Evolutionary conservation across 78 protist genomes (phyloP).

Genomic region (Planoprotostelium fungivorum): DNA sequence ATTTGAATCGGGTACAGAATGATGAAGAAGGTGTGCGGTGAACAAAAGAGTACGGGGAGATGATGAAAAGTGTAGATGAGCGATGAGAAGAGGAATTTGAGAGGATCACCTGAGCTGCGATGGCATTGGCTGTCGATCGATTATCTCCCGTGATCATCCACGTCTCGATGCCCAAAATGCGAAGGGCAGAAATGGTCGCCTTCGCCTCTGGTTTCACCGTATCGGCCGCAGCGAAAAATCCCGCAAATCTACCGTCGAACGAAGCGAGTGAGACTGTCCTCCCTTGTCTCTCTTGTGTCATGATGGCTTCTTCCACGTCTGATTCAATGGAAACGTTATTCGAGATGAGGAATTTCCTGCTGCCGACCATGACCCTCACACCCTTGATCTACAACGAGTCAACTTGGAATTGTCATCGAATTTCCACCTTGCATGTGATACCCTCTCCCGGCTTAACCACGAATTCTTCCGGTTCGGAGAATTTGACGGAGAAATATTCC

Average conservation of each 20-base stretch:
- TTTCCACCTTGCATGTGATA: constrained; percentile 3
- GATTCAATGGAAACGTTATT: background rate
- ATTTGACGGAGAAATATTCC: background rate
- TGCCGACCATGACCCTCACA: constrained; percentile 33
- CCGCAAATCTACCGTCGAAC: constrained; percentile 28
- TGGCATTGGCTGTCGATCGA: constrained; percentile 54
- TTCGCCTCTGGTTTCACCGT: constrained; percentile 71
- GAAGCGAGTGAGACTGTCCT: constrained; percentile 59
- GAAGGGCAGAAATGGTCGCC: constrained; percentile 38
- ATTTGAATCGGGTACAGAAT: too few relatives aligned
- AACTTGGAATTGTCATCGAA: background rate
- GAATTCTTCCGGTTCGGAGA: constrained; percentile 8
- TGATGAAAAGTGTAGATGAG: too few relatives aligned
- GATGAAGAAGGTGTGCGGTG: too few relatives aligned
- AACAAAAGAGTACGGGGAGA: too few relatives aligned
- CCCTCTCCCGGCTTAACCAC: constrained; percentile 55
- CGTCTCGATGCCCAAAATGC: constrained; percentile 23
- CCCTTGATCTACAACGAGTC: background rate
- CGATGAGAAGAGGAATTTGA: too few relatives aligned
- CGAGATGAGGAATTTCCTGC: constrained; percentile 1
- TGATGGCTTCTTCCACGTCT: constrained; percentile 6
- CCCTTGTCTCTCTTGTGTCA: constrained; percentile 37
- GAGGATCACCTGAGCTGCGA: constrained; percentile 32
- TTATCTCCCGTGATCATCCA: constrained; percentile 92
- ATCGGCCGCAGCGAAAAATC: constrained; percentile 48